Evolutionary conservation across 345 rosid genomes (phyloP), one percentile per base, ranked within the genome.

Genomic region (Lumnitzera racemosa): DNA sequence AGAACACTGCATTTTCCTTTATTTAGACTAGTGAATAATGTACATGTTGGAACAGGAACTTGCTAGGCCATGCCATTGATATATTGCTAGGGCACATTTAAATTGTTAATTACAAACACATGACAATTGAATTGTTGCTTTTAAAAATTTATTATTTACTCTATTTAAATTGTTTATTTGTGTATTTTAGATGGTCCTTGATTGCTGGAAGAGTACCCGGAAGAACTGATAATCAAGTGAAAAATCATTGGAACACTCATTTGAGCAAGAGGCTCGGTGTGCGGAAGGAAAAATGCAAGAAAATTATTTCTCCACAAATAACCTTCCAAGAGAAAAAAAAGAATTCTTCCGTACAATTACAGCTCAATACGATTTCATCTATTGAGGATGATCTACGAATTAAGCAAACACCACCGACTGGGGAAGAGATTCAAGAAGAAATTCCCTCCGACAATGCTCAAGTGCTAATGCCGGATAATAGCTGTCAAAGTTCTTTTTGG

Each of bases 181-280:
- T 25, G 4, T n/a, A 36, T 36, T 36, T 3, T 51, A 78, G 78
- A 75, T 76, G 74, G 83, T 75, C 83, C 15, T 53, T 79, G 12
- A 75, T 75, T 29, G 80, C 80, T 10, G 80, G 83, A 23, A 72
- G 80, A 17, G 68, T 79, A 56, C 80, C 80, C 0, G 80, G 83
- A 27, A 75, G 83, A 15, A 79, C 78, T 5, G 83, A 79, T 57
- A 79, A 75, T 64, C 77, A 74, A 64, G 82, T 74, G 69, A 78
- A 78, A 66, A 78, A 78, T 51, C 70, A 78, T 23, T 78, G 83
- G 83, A 74, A 78, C 73, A 57, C 75, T 61, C 71, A 61, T 57
- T 73, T 79, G 66, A 72, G 76, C 69, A 79, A 67, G 65, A 68
- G 36, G 49, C 61, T 56, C 43, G 73, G 70, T 0, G 24, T 59